Evolutionary conservation across 1,284 basidiomycete species (phyloP), one percentile per base, ranked within the genome.

Genomic region (Leccinum griseonigrum): DNA sequence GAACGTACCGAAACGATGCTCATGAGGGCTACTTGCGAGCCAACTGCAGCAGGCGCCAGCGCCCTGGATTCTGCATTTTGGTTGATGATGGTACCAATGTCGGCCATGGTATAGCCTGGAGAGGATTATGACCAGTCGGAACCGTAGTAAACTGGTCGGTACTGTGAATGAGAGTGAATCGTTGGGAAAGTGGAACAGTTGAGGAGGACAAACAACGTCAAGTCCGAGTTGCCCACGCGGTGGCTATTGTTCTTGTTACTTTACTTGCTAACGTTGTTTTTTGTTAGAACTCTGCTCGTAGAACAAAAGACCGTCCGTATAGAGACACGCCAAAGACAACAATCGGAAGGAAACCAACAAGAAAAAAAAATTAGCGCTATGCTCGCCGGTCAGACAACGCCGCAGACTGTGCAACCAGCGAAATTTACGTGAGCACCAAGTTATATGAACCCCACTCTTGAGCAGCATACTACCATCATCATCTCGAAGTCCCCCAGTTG

Each of bases 41-140:
- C 89, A 28, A 97, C 93, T 61, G 94, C 92, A 64, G 83, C 83
- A 77, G 92, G 91, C 81, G 85, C 86, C 83, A 90, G 82, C 78
- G 83, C 77, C 78, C 83, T 79, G 54, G 74, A 65, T 51, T 80
- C 74, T 48, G 81, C 74, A 58, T 81, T 81, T 60, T 77, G 69
- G 59, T 75, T 70, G 70, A 85, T 77, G 61, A 86, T 72, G 46
- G 78, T 57, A 52, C 74, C 74, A 51, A 82, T 79, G 66, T 77
- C 56, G 57, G 71, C 71, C 81, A 83, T 82, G 56, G 56, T 71
- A 54, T 32, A 40, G 56, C 28, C 31, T 52, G 38, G 60, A 56
- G 50, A 59, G 56, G 54, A 38, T 28, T 38, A 38, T 7, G 62
- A 53, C 43, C 63, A 72, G 69, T 60, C 63, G 34, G 55, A 3